These are phyloP conservation scores for Hanseniaspora uvarum DNA, from an alignment of 1,139 yeast species.

Conservation along the genomic window DNA sequence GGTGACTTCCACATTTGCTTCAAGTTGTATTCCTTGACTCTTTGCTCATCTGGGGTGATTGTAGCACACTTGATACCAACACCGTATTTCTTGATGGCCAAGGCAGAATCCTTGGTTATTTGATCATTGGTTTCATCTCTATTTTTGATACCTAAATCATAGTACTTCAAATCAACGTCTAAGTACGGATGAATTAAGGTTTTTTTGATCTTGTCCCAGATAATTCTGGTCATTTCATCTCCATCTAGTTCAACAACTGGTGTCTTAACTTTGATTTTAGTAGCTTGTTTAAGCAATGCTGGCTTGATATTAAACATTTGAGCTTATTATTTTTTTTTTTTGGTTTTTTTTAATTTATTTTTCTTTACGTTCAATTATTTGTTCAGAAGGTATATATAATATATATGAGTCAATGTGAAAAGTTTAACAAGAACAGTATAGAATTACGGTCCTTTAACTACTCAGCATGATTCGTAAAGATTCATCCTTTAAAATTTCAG, in stretches of 20 bases:
- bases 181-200: conserved; percentile 60
- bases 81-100: conserved; percentile 63
- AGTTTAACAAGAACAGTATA: background rate
- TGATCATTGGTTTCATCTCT: conserved; percentile 65
- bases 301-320: conserved; percentile 20
- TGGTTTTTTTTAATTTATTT: background rate
- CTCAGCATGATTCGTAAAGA: background rate
- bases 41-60: conserved; percentile 73
- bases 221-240: conserved; percentile 78
- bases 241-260: conserved; percentile 80
- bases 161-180: conserved; percentile 63
- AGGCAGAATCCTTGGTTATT: conserved; percentile 65
- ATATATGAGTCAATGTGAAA: background rate
- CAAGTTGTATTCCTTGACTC: conserved; percentile 64
- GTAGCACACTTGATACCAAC: conserved; percentile 83
- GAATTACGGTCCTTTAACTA: background rate
- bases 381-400: too few relatives aligned
- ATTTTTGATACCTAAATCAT: conserved; percentile 60
- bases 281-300: conserved; percentile 21
- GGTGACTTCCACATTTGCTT: conserved; percentile 83
- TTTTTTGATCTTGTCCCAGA: conserved; percentile 67
- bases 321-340: background rate
- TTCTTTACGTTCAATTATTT: background rate
- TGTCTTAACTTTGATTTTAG: conserved; percentile 54
- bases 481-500: background rate